Percentiles rank a stretch among this genome's conserved stretches.
Conservation (phyloP, 2,329 filamentous ascomycete genomes). For the Rutstroemia sp. region DNA sequence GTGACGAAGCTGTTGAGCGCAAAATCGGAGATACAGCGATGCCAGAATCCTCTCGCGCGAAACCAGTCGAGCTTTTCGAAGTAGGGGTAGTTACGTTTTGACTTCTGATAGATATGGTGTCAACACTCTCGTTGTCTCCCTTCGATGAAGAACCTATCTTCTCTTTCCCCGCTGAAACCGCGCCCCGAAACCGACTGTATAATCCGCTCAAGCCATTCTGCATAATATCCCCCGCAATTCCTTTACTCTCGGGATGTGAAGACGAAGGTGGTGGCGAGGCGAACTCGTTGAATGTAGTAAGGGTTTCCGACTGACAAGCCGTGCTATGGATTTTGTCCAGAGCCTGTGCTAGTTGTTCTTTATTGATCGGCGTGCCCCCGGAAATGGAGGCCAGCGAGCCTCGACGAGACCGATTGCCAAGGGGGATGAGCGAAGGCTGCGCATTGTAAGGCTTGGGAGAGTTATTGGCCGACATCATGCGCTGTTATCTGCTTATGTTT, state of each 20-base stretch:
- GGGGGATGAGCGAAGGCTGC: constrained; percentile 17
- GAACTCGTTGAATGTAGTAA: constrained; percentile 94
- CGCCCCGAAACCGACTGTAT: constrained; percentile 78
- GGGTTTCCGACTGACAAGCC: constrained; percentile 73
- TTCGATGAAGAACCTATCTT: constrained; percentile 31
- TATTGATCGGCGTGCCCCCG: constrained; percentile 49
- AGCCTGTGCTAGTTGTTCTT: constrained; percentile 66
- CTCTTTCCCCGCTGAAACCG: constrained; percentile 64
- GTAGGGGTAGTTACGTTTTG: constrained; percentile 32
- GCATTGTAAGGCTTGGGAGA: constrained; percentile 20
- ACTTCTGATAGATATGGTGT: constrained; percentile 37
- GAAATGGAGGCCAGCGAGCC: constrained; percentile 43
- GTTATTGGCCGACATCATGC: constrained; percentile 26
- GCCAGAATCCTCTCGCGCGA: constrained; percentile 33
- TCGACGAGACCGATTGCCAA: constrained; percentile 30
- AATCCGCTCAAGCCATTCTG: constrained; percentile 84
- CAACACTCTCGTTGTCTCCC: constrained; percentile 37
- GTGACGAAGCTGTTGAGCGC: constrained; percentile 25
- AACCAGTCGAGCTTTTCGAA: constrained; percentile 36
- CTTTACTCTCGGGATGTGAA: constrained; percentile 57
- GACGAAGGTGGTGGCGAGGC: constrained; percentile 58
- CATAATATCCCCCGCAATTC: constrained; percentile 63
- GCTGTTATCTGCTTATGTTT: not conserved
- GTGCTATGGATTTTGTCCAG: constrained; percentile 84
- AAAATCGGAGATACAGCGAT: constrained; percentile 31